Base-by-base conservation (phyloP, 2,329 filamentous ascomycete species). In the Cytospora piceicola region DNA sequence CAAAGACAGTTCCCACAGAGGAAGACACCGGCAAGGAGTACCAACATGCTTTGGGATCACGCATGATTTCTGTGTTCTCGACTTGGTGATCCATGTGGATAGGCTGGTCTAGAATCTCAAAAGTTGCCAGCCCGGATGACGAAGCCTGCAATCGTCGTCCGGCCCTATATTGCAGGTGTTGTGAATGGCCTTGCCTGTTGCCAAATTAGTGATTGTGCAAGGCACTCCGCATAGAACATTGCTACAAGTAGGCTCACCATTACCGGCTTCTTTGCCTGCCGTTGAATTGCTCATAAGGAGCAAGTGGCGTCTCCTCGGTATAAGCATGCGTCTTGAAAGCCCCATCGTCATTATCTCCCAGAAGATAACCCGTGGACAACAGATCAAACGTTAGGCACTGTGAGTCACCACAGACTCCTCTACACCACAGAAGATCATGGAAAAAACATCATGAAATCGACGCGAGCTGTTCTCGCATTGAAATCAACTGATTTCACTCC, bases 401-500 rank as follows among this genome's bases (percentile, higher is more conserved):
- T n/a, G 9, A 22, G n/a, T 24, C 46, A 24, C 24, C 46, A 24
- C n/a, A 11, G 60, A 15, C 29, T 34, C 20, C 36, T 14, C 7
- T n/a, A 61, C 24, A 27, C 20, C 11, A 5, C 29, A 27, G 8
- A 11, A 5, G 12, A 34, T n/a, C 15, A 34, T 22, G 52, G 15
- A n/a, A 55, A n/a, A n/a, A n/a, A 5, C 20, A 34, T n/a, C 15
- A 34, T 22, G 52, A 22, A n/a, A 55, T 53, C 27, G 36, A 55
- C 42, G n/a, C 29, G 36, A 3, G 12, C 15, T 8, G 29, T 39
- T 14, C 22, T 14, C 56, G 8, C 7, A 39, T 29, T 29, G 27
- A 29, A 36, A 3, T 22, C 34, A 8, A 8, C 27, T 5, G 8
- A 77, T 74, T 58, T 82, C 80, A 68, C 69, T 89, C 87, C 14